Evolutionary conservation across 2,329 filamentous ascomycete genomes (phyloP), one percentile per base, ranked within the genome.

Genomic region (Lachnum nothofagi): DNA sequence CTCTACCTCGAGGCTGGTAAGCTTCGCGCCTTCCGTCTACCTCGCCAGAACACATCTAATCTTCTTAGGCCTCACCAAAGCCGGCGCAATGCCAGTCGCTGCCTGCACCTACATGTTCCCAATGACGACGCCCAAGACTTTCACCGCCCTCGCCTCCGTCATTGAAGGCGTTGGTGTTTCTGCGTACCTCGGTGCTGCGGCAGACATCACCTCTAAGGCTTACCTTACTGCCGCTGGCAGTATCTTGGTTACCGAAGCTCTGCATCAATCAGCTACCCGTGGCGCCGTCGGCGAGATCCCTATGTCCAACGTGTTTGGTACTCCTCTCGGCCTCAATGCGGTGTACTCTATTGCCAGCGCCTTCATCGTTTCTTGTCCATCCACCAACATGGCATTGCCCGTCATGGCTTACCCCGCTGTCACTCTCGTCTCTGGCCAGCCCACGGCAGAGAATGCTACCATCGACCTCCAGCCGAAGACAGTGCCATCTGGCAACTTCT

Each of bases 261-360:
- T 83, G n/a, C 82, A 86, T 68, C 77, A 77, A 7, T 70, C 82
- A 2, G 82, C 80, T 66, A 68, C 83, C 49, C 78, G 83, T 44
- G 66, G 68, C 29, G 70, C 69, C 10, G 65, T 73, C 19, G 67
- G 70, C 43, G 64, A 79, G 56, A 65, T 67, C 6, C 78, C 81
- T 3, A 81, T 79, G 59, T 70, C 82, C 0, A 74, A 79, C 55
- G 67, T 81, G 8, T 82, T 82, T 48, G 82, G 84, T 47, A 72
- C 76, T 20, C 78, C 82, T 0, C 70, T 86, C 29, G 67, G 68
- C 53, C 70, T 77, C 57, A 76, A 82, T 63, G 70, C 77, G 52
- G 80, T 86, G 40, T 84, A 75, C 70, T 82, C 80, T 2, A 75
- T 86, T 16, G 82, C 82, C 0, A 72, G 78, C 0, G 70, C 70